Conservation (phyloP, 768 basidiomycete genomes). For the Boletus vinaceobasis region DNA sequence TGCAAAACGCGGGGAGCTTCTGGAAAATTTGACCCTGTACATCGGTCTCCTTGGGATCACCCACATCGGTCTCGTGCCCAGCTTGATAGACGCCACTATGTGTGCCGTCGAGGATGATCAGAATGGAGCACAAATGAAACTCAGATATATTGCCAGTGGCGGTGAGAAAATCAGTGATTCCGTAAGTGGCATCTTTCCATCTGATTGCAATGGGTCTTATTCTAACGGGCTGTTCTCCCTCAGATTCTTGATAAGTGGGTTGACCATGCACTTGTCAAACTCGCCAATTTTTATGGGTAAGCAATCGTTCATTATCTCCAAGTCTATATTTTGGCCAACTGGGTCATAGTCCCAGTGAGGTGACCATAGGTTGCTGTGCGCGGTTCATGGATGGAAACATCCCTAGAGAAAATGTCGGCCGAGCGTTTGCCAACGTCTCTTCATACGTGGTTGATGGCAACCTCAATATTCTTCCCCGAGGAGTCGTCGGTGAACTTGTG, state of each 20-base stretch:
- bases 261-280: slow-evolving; percentile 39
- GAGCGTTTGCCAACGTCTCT: slow-evolving; percentile 34
- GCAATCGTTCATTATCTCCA: not conserved
- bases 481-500: slow-evolving; percentile 47
- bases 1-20: slow-evolving; percentile 36
- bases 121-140: slow-evolving; percentile 29
- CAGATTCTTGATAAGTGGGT: slow-evolving; percentile 48
- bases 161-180: slow-evolving; percentile 54
- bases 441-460: slow-evolving; percentile 42
- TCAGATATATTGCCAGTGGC: slow-evolving; percentile 47
- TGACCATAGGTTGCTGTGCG: slow-evolving; percentile 50
- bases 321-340: not conserved
- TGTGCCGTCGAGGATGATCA: slow-evolving; percentile 26
- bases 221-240: not conserved
- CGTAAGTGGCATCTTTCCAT: slow-evolving; percentile 27
- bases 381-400: slow-evolving; percentile 40
- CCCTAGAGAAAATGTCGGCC: slow-evolving; percentile 44
- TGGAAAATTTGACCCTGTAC: slow-evolving; percentile 43
- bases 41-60: slow-evolving; percentile 41
- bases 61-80: slow-evolving; percentile 51
- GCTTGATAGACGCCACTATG: slow-evolving; percentile 50
- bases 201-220: not conserved
- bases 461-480: slow-evolving; percentile 42
- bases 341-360: slow-evolving; percentile 44
- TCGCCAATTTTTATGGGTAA: slow-evolving; percentile 51